Evolutionary conservation across 2,329 filamentous ascomycete species (phyloP).

Genomic region (Paecilomyces dactylethromorphus): DNA sequence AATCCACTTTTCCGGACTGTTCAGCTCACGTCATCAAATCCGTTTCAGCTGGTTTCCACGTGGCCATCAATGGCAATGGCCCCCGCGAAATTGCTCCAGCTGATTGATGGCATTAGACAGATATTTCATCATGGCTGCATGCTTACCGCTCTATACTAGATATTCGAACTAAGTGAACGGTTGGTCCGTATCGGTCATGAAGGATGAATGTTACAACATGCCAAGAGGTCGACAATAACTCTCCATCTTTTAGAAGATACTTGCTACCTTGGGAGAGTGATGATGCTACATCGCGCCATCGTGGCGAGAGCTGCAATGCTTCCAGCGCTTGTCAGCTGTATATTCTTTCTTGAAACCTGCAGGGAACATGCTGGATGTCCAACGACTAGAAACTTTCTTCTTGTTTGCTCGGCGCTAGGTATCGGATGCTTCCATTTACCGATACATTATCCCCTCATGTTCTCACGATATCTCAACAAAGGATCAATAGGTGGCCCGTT

Average conservation of each 20-base stretch:
- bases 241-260: not conserved
- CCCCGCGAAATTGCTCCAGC: not conserved
- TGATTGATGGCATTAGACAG: not conserved
- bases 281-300: not conserved
- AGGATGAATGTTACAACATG: not conserved
- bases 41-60: not conserved
- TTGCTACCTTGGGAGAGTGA: not conserved
- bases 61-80: not conserved
- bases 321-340: not conserved
- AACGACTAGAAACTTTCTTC: not conserved
- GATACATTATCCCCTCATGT: not conserved
- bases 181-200: not conserved
- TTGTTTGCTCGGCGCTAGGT: not conserved
- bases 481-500: not conserved
- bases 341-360: not conserved
- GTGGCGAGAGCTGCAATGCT: not conserved
- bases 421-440: not conserved
- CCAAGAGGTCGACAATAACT: not conserved
- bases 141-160: no score
- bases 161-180: not conserved
- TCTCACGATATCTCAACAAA: not conserved
- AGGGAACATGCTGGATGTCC: not conserved
- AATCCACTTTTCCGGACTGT: not conserved
- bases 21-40: not conserved
- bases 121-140: no score